Conservation (phyloP, 148 eudicot species). For the Salicornia ramosissima region DNA sequence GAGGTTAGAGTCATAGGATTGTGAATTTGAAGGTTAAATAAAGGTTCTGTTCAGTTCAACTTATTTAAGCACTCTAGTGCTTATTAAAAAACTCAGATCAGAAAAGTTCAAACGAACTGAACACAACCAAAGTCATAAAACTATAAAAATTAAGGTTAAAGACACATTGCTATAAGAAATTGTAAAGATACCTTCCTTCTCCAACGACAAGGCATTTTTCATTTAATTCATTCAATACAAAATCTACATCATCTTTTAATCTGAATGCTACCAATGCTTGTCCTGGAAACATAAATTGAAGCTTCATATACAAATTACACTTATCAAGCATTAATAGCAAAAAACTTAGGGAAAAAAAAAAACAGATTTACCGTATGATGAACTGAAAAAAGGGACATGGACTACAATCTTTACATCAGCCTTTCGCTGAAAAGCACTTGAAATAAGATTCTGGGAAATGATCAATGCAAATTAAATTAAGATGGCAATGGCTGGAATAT, state of each 20-base stretch:
- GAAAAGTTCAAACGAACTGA: no score
- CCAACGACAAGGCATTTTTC: conserved; percentile 45
- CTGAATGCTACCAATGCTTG: conserved; percentile 54
- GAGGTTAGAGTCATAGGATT: no score
- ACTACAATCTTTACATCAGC: conserved; percentile 46
- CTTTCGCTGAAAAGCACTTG: conserved; percentile 29
- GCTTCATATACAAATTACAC: not conserved
- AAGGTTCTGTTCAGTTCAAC: no score
- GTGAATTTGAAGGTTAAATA: no score
- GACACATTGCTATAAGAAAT: not conserved
- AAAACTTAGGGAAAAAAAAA: not conserved
- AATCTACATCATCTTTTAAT: conserved; percentile 44
- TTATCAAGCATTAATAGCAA: not conserved
- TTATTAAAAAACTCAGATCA: no score
- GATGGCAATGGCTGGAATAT: not conserved
- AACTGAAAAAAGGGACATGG: conserved; percentile 24
- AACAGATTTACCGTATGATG: conserved; percentile 40
- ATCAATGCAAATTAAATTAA: conserved; percentile 3
- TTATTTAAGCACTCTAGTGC: no score
- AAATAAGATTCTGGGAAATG: conserved; percentile 37
- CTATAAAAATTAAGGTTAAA: no score
- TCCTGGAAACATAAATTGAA: conserved; percentile 31
- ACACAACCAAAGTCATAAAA: no score
- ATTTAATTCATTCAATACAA: conserved; percentile 34
- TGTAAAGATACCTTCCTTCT: conserved; percentile 39